Base-by-base conservation (phyloP, 2,329 filamentous ascomycete genomes). In the Aschersonia sp. region DNA sequence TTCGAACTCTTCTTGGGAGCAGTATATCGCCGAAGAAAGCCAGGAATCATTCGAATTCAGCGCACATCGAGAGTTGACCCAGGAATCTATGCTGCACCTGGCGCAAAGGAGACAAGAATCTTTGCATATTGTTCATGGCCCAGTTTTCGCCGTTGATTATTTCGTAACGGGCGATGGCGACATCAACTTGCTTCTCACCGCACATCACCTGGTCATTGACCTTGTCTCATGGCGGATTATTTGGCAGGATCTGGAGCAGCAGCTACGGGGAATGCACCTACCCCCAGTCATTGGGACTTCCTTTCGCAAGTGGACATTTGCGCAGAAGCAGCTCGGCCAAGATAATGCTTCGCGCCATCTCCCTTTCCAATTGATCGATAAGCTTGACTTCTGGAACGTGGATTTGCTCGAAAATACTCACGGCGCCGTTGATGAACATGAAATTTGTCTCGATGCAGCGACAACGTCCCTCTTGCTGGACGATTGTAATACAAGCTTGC, bases 161-260 rank as follows among this genome's bases (percentile, higher is more conserved):
- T 56, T 55, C 31, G 45, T 52, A 9, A 6, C 50, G n/a, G 37
- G 30, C 4, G 37, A 51, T 6, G 48, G 49, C 6, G 9, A 53
- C 6, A 47, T 48, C 22, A 39, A 50, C 9, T 29, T 54, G 6
- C 29, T 49, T 6, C 42, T 54, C 10, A 48, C 46, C 1, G 50
- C 52, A 6, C 55, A 57, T 43, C 54, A 57, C 37, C 37, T 54
- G 2, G 52, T 57, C 14, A 53, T 59, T 35, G 70, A 73, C 54
- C 69, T 74, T 54, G 73, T 73, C 50, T 74, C 71, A 22, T 74
- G 70, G 43, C 68, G 71, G 7, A 71, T 56, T 8, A 30, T 57
- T 2, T 49, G 50, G 44, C 37, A 48, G 9, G 52, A 57, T 6
- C 44, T 57, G 14, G 49, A 55, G 30, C 46, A 53, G 5, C 40